Conservation (phyloP, 306 rosid species). For the Prosopis cineraria region DNA sequence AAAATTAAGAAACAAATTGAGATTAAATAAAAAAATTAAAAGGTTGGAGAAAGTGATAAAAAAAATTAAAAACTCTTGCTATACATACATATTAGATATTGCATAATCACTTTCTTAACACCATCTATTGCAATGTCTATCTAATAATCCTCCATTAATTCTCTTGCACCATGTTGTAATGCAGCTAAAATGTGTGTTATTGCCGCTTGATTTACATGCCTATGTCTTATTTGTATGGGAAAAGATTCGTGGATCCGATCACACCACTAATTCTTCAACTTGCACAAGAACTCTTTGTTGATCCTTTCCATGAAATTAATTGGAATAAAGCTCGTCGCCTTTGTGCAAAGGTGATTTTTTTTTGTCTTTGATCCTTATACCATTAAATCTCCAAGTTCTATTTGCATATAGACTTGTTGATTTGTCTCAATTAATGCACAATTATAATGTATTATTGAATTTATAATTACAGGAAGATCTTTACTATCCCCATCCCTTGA, state of each 20-base stretch:
- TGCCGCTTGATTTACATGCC: slow-evolving; percentile 80
- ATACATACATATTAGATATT: too few species aligned
- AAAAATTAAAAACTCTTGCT: too few species aligned
- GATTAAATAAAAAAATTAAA: too few species aligned
- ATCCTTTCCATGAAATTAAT: slow-evolving; percentile 57
- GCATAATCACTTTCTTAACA: too few species aligned
- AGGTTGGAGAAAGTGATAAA: too few species aligned
- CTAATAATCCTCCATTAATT: too few species aligned
- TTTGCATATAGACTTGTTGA: neutral
- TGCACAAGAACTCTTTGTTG: slow-evolving; percentile 53
- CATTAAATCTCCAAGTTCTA: too few species aligned
- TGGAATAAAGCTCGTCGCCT: slow-evolving; percentile 71
- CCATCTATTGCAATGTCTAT: too few species aligned
- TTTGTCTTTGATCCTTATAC: too few species aligned
- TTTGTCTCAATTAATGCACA: neutral
- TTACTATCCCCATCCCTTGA: slow-evolving; percentile 36
- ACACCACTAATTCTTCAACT: slow-evolving; percentile 68
- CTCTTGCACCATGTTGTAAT: neutral
- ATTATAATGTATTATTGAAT: too few species aligned
- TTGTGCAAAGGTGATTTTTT: slow-evolving; percentile 53
- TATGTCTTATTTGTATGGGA: slow-evolving; percentile 83
- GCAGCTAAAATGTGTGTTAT: slow-evolving; percentile 89
- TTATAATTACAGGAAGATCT: slow-evolving; percentile 46
- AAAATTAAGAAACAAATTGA: too few species aligned
- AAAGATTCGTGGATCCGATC: slow-evolving; percentile 70